phyloP scores from a whole-genome alignment of 345 rosid species.

The Eucalyptus sp. region DNA sequence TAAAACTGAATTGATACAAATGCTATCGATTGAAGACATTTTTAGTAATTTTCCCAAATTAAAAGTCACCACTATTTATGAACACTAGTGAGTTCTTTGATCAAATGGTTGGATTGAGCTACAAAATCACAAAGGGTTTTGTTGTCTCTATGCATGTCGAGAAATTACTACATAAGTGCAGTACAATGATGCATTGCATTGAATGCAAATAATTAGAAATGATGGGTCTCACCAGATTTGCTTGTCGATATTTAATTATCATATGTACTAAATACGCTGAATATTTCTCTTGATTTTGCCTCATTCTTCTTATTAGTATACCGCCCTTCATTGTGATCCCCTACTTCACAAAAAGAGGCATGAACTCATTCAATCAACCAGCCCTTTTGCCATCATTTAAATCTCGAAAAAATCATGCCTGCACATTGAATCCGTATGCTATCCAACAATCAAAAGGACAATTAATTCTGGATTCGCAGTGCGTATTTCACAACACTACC shows the following conservation, averaged over 20 bases:
- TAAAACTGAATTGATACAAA: no score
- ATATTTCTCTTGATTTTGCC: background rate
- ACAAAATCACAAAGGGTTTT: background rate
- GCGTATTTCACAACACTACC: rapidly evolving
- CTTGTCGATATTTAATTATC: background rate
- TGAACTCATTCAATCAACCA: background rate
- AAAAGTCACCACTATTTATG: background rate
- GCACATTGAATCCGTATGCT: background rate
- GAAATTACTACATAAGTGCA: background rate
- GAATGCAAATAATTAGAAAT: background rate
- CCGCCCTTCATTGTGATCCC: background rate
- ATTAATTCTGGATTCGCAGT: background rate
- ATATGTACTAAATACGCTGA: background rate
- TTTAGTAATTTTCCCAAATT: background rate
- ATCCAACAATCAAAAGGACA: background rate
- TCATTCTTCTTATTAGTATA: background rate
- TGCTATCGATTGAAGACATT: no score
- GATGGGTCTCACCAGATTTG: background rate
- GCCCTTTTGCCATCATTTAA: background rate
- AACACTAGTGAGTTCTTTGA: background rate
- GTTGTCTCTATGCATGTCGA: background rate
- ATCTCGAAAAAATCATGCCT: background rate
- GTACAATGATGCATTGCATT: background rate
- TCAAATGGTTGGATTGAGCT: background rate
- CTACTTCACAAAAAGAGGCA: background rate